Base-by-base conservation (phyloP, 2,329 filamentous ascomycete species). In the Aspergillus ustus region DNA sequence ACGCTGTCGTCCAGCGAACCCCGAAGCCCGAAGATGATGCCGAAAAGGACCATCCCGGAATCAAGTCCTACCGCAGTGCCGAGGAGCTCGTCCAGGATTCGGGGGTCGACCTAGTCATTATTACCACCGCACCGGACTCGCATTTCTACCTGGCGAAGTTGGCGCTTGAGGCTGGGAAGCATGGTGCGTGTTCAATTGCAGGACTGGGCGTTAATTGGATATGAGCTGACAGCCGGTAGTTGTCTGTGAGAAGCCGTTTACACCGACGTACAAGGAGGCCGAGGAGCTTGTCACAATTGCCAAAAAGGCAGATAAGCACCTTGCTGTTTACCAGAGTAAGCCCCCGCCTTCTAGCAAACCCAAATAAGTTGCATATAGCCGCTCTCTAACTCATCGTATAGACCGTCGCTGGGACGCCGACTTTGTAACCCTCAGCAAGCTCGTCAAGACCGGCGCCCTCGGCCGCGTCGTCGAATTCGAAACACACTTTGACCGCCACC, bases 161-260 rank as follows among this genome's bases (percentile, higher is more conserved):
- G 55, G 88, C 89, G 0, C 81, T 94, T 52, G 82, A 89, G 72
- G 81, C 84, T 9, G 88, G 89, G 68, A 93, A 93, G 80, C 89
- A 94, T 75, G 78, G 79, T 80, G 69, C 22, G 69, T 63, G 7
- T 13, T 31, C 11, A 4, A 2, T 11, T 1, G 5, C 7, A 1
- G 15, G 8, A 20, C 19, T 45, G n/a, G 20, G 46, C 3, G 7
- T 43, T 28, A 19, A 4, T 52, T 44, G 40, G 22, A 57, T 58
- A 43, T 58, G 40, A 50, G 31, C 25, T 52, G 46, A 43, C 56
- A 43, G 22, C 9, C 5, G 9, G 37, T 57, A 81, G 89, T 93
- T 28, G 81, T 94, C 56, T 89, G 90, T 52, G 91, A 94, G 80
- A 94, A 94, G 81, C 91, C 91, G 2, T 94, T 94, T 73, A 90